Evolutionary conservation across 352 stramenopile species (phyloP).

Genomic region (Elongisporangium undulatum): DNA sequence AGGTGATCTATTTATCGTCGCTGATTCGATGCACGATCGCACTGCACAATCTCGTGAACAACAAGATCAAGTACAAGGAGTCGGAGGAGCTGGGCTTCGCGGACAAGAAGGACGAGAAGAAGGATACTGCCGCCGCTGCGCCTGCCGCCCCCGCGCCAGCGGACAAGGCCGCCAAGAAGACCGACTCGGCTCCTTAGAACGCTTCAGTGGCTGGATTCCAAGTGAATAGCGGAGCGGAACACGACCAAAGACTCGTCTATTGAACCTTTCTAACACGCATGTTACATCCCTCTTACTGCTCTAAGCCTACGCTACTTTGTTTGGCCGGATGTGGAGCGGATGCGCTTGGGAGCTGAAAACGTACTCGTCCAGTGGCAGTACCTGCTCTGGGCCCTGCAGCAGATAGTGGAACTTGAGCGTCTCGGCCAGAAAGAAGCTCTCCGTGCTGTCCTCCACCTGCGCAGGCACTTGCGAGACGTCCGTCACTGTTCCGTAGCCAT

Average conservation of each 20-base stretch:
- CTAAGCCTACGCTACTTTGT: not conserved
- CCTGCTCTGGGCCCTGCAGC: slow-evolving; percentile 74
- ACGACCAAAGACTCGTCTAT: not conserved
- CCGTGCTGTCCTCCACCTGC: slow-evolving; percentile 93
- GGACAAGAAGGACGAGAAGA: slow-evolving; percentile 72
- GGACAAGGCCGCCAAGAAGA: slow-evolving; percentile 31
- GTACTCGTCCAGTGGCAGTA: slow-evolving; percentile 92
- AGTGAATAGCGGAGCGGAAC: not conserved
- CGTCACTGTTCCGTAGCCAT: slow-evolving; percentile 81
- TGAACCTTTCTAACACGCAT: not conserved
- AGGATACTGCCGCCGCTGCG: slow-evolving; percentile 22
- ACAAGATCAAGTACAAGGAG: slow-evolving; percentile 98
- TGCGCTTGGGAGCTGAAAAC: slow-evolving; percentile 97
- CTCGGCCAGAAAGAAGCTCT: slow-evolving; percentile 98
- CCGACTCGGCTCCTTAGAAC: slow-evolving; percentile 39
- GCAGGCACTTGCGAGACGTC: slow-evolving; percentile 43
- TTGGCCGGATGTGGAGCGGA: slow-evolving; percentile 61
- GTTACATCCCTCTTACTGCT: not conserved
- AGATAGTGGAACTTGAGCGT: slow-evolving; percentile 99
- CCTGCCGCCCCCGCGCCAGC: not conserved
- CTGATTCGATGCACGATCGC: slow-evolving; percentile 98
- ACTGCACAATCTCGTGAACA: slow-evolving; percentile 98
- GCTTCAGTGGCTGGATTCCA: not conserved
- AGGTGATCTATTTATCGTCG: slow-evolving; percentile 97
- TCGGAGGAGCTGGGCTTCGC: slow-evolving; percentile 67